Percentiles rank a stretch among this genome's conserved stretches.
Conservation (phyloP, 1,139 yeast species). For the Blastobotrys apis region DNA sequence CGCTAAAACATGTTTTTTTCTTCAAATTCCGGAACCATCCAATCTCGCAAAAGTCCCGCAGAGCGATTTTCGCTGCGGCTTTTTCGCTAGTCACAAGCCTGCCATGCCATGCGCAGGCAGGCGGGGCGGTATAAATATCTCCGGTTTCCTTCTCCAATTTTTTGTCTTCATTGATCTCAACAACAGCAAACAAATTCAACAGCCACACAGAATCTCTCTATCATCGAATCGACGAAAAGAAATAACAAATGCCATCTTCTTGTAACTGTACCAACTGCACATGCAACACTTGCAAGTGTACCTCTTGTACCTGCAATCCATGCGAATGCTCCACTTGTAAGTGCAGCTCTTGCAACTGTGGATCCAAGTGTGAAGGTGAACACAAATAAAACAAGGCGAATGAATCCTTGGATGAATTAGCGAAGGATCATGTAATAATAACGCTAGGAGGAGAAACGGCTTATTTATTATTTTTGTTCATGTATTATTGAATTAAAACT, state of each 20-base stretch:
- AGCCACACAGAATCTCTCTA: background rate
- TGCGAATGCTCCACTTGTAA: constrained; percentile 8
- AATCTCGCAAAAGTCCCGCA: too few species aligned
- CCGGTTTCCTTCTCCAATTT: background rate
- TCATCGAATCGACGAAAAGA: background rate
- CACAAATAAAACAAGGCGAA: too few species aligned
- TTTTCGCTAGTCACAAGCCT: background rate
- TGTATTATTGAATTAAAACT: too few species aligned
- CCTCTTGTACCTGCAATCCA: background rate
- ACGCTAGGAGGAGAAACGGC: too few species aligned
- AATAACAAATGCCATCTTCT: constrained; percentile 6
- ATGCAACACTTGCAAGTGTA: constrained; percentile 5
- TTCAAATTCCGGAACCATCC: too few species aligned
- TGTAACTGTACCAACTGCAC: constrained; percentile 3
- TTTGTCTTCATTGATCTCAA: too few species aligned
- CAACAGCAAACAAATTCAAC: background rate
- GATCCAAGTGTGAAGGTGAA: background rate
- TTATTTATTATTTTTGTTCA: too few species aligned
- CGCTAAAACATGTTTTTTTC: too few species aligned
- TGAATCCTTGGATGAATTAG: too few species aligned
- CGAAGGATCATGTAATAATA: too few species aligned
- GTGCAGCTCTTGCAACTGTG: constrained; percentile 3
- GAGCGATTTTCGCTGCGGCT: background rate
- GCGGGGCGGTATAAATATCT: background rate
- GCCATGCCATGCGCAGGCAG: background rate